phyloP scores from a whole-genome alignment of 768 basidiomycete genomes.

The Austroboletus eburneus region DNA sequence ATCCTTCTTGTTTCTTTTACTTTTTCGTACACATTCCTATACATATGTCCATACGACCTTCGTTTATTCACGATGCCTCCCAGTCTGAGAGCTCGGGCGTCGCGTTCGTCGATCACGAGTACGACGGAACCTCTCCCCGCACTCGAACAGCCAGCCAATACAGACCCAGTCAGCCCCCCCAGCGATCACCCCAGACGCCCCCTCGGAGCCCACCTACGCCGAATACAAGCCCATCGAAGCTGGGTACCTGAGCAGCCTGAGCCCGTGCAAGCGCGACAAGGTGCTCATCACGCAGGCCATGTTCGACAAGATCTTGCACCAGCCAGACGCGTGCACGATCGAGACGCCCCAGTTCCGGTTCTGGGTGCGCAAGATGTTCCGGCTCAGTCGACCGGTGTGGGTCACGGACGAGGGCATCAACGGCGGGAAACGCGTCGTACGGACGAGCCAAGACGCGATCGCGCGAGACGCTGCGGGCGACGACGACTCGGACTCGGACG shows the following conservation, averaged over 20 bases:
- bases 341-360: conserved; percentile 70
- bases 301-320: conserved; percentile 66
- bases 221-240: conserved; percentile 58
- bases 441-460: no score
- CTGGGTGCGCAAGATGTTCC: conserved; percentile 84
- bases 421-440: no score
- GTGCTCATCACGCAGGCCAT: conserved; percentile 67
- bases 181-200: neutral
- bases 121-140: no score
- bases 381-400: conserved; percentile 33
- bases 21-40: conserved; percentile 18
- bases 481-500: conserved; percentile 1
- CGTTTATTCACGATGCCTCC: conserved; percentile 20
- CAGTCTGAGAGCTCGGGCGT: conserved; percentile 7
- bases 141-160: conserved; percentile 6
- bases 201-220: conserved; percentile 43
- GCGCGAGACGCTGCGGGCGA: no score
- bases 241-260: conserved; percentile 56
- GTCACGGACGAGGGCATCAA: neutral
- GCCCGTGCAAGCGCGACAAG: conserved; percentile 56
- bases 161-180: neutral
- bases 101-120: no score
- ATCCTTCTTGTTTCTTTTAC: neutral
- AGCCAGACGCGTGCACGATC: conserved; percentile 43
- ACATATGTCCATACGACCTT: conserved; percentile 15